These are phyloP conservation scores for Aulographum hederae DNA, from an alignment of 2,329 filamentous ascomycete genomes.

Conservation along the genomic window DNA sequence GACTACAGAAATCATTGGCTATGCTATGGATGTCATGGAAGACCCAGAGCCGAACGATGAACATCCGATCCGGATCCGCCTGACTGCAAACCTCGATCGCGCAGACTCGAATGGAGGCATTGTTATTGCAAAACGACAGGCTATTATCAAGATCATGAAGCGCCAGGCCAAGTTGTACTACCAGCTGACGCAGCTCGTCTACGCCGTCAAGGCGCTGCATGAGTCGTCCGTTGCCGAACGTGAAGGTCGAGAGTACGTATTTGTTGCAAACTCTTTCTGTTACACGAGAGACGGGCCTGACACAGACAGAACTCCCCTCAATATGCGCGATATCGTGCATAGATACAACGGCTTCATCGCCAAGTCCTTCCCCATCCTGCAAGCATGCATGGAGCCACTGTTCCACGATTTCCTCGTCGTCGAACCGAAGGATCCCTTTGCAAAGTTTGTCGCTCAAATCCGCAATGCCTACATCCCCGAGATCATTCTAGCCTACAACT, in stretches of 20 bases:
- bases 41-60: neutral
- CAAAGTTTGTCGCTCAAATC: slow-evolving; percentile 21
- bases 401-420: slow-evolving; percentile 14
- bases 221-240: slow-evolving; percentile 24
- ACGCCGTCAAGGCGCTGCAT: slow-evolving; percentile 22
- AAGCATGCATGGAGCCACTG: slow-evolving; percentile 18
- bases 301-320: neutral
- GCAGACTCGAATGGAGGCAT: neutral
- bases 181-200: slow-evolving; percentile 23
- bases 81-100: neutral
- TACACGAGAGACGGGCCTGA: neutral
- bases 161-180: slow-evolving; percentile 16
- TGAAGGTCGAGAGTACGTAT: neutral
- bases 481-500: slow-evolving; percentile 66
- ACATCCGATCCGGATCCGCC: neutral
- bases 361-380: slow-evolving; percentile 18
- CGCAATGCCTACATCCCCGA: slow-evolving; percentile 72
- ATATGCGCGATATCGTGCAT: neutral
- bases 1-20: neutral
- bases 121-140: neutral
- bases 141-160: neutral
- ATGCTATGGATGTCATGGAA: neutral
- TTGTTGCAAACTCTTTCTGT: neutral
- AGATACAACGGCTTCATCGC: slow-evolving; percentile 13
- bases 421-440: slow-evolving; percentile 9